Evolutionary conservation across 2,329 filamentous ascomycete species (phyloP).

Genomic region (Venturia pyrina): DNA sequence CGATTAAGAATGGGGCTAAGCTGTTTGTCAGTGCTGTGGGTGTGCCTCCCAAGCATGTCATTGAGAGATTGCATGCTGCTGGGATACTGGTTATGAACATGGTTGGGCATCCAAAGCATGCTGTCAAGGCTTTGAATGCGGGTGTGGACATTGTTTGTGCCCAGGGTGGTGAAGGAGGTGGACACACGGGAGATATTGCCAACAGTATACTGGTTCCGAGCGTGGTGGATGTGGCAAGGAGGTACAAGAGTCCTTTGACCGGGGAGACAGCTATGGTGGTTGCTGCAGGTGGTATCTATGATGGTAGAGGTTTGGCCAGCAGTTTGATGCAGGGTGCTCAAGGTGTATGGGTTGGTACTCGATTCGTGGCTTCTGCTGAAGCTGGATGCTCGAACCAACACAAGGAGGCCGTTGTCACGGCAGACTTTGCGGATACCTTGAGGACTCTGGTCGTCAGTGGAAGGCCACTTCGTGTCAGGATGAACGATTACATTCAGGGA

Average conservation of each 20-base stretch:
- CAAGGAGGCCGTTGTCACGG: conserved; percentile 75
- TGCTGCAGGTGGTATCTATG: conserved; percentile 78
- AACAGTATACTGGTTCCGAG: conserved; percentile 80
- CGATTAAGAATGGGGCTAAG: conserved; percentile 70
- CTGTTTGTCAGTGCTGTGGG: conserved; percentile 85
- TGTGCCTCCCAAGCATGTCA: conserved; percentile 63
- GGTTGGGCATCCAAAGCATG: conserved; percentile 88
- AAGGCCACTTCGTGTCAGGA: conserved; percentile 66
- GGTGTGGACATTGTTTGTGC: conserved; percentile 88
- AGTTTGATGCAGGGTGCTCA: conserved; percentile 79
- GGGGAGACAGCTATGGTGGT: conserved; percentile 69
- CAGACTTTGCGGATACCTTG: conserved; percentile 68
- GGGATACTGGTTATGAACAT: conserved; percentile 93
- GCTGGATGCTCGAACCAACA: conserved; percentile 72
- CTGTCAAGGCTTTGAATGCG: conserved; percentile 73
- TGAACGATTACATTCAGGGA: conserved; percentile 71
- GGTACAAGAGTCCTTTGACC: conserved; percentile 60
- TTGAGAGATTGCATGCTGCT: conserved; percentile 66
- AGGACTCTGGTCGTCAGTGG: conserved; percentile 76
- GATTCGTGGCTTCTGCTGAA: conserved; percentile 77
- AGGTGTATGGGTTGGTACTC: conserved; percentile 89
- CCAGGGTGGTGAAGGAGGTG: conserved; percentile 87
- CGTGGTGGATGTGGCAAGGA: conserved; percentile 71
- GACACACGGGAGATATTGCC: conserved; percentile 81
- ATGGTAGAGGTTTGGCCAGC: conserved; percentile 70